These are phyloP conservation scores for Hysterium pulicare DNA, from an alignment of 2,329 filamentous ascomycete species.

Conservation along the genomic window DNA sequence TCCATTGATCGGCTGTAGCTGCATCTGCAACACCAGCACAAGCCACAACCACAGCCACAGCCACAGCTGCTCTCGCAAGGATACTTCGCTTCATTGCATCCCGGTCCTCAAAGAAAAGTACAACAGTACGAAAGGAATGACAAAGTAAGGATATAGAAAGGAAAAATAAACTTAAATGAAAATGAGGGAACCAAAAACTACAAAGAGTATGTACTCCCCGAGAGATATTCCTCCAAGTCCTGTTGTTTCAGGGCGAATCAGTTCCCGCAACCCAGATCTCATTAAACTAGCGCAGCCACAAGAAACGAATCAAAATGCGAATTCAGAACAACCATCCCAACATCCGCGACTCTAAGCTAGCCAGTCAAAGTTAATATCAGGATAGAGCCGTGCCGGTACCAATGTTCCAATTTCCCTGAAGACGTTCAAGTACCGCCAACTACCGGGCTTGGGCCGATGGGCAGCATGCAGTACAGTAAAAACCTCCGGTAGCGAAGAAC, in stretches of 20 bases:
- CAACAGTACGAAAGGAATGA: not conserved
- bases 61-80: not conserved
- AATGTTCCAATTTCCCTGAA: no score
- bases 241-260: not conserved
- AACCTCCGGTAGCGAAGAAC: no score
- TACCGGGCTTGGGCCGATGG: no score
- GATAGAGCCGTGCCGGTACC: no score
- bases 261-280: not conserved
- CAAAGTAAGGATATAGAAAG: slow-evolving; percentile 1
- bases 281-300: slow-evolving; percentile 1
- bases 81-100: slow-evolving; percentile 1
- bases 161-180: not conserved
- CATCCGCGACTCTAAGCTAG: not conserved
- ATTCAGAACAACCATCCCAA: not conserved
- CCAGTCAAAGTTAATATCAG: not conserved
- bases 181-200: not conserved
- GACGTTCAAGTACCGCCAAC: no score
- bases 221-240: not conserved
- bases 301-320: not conserved
- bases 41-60: slow-evolving; percentile 7
- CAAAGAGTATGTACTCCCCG: not conserved
- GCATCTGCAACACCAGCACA: slow-evolving; percentile 9
- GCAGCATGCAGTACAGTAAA: no score
- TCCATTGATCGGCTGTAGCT: slow-evolving; percentile 36
- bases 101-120: not conserved